Evolutionary conservation across 2,329 filamentous ascomycete genomes (phyloP), one percentile per base, ranked within the genome.

Genomic region (Curvularia sp.): DNA sequence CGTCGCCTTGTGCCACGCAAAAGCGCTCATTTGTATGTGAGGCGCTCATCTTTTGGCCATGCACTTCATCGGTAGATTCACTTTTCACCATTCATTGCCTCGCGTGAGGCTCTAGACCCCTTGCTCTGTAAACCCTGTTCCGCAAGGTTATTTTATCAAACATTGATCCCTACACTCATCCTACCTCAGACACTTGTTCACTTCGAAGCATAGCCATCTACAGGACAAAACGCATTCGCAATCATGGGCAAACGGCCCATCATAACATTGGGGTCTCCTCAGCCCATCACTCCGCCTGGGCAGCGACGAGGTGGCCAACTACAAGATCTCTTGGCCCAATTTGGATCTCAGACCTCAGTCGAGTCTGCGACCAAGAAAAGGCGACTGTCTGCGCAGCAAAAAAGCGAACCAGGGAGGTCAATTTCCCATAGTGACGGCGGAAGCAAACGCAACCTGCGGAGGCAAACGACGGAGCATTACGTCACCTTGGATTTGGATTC

Each of bases 321-420:
- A 3, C 48, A 70, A 12, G 59, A 67, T 48, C 62, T 77, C 13
- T 64, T 76, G n/a, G 63, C 60, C 3, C 66, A 69, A 30, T 77
- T 77, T 46, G 71, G 68, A 2, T 70, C 72, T 0, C 66, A 65
- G 21, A 70, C 51, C 19, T 72, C 70, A 15, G 67, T 70, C 3
- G 70, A 69, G 7, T 76, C 75, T 0, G 72, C 70, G 1, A 75
- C 74, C 6, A 72, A 73, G 50, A 61, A 62, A 28, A 62, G 69
- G n/a, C 64, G 67, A 21, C 32, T 53, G 6, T 68, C 69, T 18
- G 51, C 60, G 3, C 55, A 59, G 18, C 30, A 50, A 9, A 34
- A 47, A 19, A 12, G 43, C 18, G 59, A 55, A 8, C 36, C 9
- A 38, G 41, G 25, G 23, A 39, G 27, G 27, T 19, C 48, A 23